phyloP scores from a whole-genome alignment of 2,329 filamentous ascomycete genomes.

The Pyricularia grisea region DNA sequence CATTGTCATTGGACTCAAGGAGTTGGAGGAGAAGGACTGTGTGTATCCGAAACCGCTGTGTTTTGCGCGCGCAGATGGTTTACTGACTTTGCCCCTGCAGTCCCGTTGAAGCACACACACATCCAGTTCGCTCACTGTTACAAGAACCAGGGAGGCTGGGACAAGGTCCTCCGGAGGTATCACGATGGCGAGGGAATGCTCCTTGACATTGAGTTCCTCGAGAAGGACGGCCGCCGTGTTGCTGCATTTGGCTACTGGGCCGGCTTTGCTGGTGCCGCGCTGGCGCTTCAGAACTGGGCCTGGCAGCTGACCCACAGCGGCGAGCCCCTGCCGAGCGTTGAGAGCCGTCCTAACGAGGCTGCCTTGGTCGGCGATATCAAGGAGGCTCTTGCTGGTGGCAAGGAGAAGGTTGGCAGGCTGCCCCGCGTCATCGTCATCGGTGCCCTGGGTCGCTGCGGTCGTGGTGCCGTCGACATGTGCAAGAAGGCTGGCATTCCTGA shows the following conservation, averaged over 20 bases:
- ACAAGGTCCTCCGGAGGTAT: slow-evolving; percentile 70
- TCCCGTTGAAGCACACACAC: slow-evolving; percentile 64
- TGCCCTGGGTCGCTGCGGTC: slow-evolving; percentile 73
- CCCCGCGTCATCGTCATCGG: slow-evolving; percentile 80
- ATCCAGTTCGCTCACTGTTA: slow-evolving; percentile 61
- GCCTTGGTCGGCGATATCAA: slow-evolving; percentile 67
- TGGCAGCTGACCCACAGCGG: slow-evolving; percentile 60
- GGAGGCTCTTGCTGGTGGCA: slow-evolving; percentile 56
- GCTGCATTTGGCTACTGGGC: slow-evolving; percentile 67
- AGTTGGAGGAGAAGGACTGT: slow-evolving; percentile 63
- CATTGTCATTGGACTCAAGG: slow-evolving; percentile 70
- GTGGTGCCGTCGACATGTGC: slow-evolving; percentile 74
- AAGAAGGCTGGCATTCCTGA: slow-evolving; percentile 62
- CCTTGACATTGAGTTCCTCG: slow-evolving; percentile 81
- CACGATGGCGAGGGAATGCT: slow-evolving; percentile 67
- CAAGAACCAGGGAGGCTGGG: slow-evolving; percentile 72
- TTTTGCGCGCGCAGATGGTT: too few species aligned
- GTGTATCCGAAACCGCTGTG: slow-evolving; percentile 15
- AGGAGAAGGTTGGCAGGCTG: slow-evolving; percentile 51
- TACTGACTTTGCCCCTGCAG: slow-evolving; percentile 12
- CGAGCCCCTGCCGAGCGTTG: slow-evolving; percentile 56
- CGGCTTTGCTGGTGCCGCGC: slow-evolving; percentile 64
- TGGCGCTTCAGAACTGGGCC: slow-evolving; percentile 73
- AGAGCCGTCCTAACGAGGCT: slow-evolving; percentile 64
- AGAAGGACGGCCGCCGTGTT: slow-evolving; percentile 61